Percentiles rank a stretch among this genome's conserved stretches.
These are phyloP conservation scores for Vanderwaltozyma yarrowii DNA, from an alignment of 805 yeast genomes.

Conservation along the genomic window DNA sequence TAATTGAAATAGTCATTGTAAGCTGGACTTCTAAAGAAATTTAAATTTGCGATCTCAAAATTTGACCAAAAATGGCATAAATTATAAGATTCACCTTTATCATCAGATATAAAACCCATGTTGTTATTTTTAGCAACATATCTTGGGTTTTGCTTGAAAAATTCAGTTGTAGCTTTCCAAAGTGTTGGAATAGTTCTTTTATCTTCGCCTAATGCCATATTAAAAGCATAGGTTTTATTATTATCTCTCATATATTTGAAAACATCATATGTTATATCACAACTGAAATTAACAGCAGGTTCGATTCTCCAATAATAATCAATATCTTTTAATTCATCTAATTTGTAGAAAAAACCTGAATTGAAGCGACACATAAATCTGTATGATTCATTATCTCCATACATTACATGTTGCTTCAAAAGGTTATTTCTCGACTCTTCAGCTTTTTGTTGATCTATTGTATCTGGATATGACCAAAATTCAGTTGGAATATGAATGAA, in stretches of 20 bases:
- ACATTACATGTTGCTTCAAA: conserved; percentile 38
- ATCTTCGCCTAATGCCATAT: conserved; percentile 55
- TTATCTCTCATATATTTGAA: conserved; percentile 48
- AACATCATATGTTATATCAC: conserved; percentile 56
- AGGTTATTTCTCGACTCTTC: conserved; percentile 32
- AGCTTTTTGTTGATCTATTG: conserved; percentile 40
- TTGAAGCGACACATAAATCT: conserved; percentile 53
- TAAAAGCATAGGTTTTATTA: conserved; percentile 53
- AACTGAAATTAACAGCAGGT: conserved; percentile 50
- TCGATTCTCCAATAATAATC: conserved; percentile 72
- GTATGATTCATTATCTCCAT: conserved; percentile 52
- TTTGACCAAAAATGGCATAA: conserved; percentile 84
- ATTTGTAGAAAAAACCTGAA: conserved; percentile 50
- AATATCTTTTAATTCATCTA: conserved; percentile 44
- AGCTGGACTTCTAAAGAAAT: conserved; percentile 60
- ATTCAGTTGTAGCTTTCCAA: conserved; percentile 56
- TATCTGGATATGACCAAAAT: conserved; percentile 66
- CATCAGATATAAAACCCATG: conserved; percentile 50
- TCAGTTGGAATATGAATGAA: conserved; percentile 53
- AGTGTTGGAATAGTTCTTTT: conserved; percentile 44
- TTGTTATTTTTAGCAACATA: conserved; percentile 46
- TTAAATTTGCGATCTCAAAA: conserved; percentile 68
- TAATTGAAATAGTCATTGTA: conserved; percentile 56
- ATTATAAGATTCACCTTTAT: conserved; percentile 36
- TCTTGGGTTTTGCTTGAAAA: conserved; percentile 47